Percentiles rank a stretch among this genome's conserved stretches.
These are phyloP conservation scores for Hanseniaspora meyeri DNA, from an alignment of 805 yeast species.

Conservation along the genomic window DNA sequence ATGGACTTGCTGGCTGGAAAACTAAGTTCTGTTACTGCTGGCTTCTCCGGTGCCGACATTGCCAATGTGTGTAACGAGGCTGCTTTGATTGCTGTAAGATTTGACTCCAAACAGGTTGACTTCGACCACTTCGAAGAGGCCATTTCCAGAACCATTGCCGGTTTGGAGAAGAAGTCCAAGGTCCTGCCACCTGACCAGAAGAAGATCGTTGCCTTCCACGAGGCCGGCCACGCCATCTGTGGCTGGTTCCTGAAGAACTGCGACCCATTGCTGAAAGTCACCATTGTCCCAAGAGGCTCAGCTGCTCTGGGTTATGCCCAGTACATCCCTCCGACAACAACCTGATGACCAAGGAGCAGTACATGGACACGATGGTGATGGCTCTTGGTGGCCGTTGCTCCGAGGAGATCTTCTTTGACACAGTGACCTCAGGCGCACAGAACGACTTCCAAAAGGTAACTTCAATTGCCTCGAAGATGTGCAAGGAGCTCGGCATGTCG, in stretches of 20 bases:
- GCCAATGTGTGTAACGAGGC: constrained; percentile 97
- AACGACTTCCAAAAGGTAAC: constrained; percentile 96
- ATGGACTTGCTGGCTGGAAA: constrained; percentile 61
- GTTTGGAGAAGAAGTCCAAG: constrained; percentile 80
- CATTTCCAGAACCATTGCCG: constrained; percentile 93
- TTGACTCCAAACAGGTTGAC: constrained; percentile 54
- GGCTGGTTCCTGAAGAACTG: constrained; percentile 91
- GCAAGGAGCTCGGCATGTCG: constrained; percentile 85
- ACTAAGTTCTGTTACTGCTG: constrained; percentile 92
- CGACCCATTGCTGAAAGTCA: constrained; percentile 87
- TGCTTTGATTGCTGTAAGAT: constrained; percentile 90
- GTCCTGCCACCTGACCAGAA: constrained; percentile 78
- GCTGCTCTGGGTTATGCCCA: constrained; percentile 97
- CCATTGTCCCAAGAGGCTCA: constrained; percentile 93
- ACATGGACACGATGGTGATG: constrained; percentile 87
- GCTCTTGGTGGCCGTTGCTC: constrained; percentile 94
- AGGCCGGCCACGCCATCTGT: constrained; percentile 97
- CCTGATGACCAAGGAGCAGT: constrained; percentile 61
- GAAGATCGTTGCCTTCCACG: constrained; percentile 88
- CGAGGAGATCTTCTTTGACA: constrained; percentile 80
- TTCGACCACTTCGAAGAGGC: constrained; percentile 85
- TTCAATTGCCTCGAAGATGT: constrained; percentile 86
- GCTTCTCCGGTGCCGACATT: constrained; percentile 96
- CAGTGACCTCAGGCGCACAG: constrained; percentile 93
- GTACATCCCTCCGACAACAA: constrained; percentile 90